Percentiles rank a stretch among this genome's conserved stretches.
phyloP scores from a whole-genome alignment of 2,329 filamentous ascomycete species.

The Penicillium sp. region DNA sequence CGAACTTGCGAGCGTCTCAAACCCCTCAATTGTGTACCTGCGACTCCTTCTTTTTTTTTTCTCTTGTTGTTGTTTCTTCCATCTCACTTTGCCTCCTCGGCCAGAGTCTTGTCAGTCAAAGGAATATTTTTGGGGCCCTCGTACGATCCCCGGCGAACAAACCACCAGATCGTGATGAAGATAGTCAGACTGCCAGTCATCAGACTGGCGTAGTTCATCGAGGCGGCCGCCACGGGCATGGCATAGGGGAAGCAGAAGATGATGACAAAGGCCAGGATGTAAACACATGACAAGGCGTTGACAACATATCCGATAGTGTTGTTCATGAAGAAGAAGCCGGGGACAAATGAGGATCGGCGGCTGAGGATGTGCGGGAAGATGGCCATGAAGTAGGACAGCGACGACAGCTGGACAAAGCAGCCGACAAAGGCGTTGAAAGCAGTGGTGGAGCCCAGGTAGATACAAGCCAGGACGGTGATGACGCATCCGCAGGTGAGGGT shows the following conservation, averaged over 20 bases:
- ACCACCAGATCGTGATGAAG: constrained; percentile 45
- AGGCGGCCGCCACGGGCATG: constrained; percentile 40
- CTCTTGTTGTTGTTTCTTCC: neutral
- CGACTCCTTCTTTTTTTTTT: neutral
- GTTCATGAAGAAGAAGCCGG: constrained; percentile 50
- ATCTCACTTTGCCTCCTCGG: constrained; percentile 25
- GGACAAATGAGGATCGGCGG: constrained; percentile 46
- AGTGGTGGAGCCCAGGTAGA: constrained; percentile 50
- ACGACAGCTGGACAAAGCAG: constrained; percentile 53
- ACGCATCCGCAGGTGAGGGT: constrained; percentile 51
- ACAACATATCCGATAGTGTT: constrained; percentile 46
- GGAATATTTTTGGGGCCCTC: constrained; percentile 34
- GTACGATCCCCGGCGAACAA: constrained; percentile 30
- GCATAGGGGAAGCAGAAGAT: constrained; percentile 55
- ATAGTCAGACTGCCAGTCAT: constrained; percentile 49
- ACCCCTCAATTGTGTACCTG: neutral
- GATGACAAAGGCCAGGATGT: constrained; percentile 53
- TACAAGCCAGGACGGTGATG: constrained; percentile 51
- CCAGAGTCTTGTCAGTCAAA: constrained; percentile 28
- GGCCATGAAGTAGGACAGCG: constrained; percentile 50
- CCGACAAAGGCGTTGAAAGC: constrained; percentile 55
- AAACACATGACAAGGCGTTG: constrained; percentile 47
- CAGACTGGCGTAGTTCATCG: constrained; percentile 52
- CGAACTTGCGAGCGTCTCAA: too few relatives aligned
- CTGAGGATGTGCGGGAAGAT: constrained; percentile 49